Conservation (phyloP, 1,284 basidiomycete species). For the Microbotryum lychnidis-dioicae region DNA sequence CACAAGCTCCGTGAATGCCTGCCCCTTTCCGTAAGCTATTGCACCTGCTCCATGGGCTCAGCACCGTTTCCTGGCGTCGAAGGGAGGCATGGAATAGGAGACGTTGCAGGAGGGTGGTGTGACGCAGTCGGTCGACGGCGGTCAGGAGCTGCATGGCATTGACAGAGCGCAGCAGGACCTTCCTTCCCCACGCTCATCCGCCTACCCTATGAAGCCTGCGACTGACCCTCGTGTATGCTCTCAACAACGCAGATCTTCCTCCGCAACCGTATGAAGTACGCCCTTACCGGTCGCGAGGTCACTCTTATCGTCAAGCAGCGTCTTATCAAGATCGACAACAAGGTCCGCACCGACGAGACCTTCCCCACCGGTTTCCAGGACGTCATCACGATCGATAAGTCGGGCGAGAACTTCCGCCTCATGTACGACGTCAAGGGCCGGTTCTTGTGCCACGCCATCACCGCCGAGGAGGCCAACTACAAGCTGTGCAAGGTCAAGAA, state of each 20-base stretch:
- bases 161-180: neutral
- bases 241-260: constrained; percentile 74
- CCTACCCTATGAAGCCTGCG: neutral
- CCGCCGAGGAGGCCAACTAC: constrained; percentile 92
- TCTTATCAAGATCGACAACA: constrained; percentile 96
- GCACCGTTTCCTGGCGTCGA: neutral
- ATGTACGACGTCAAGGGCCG: constrained; percentile 99
- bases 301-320: constrained; percentile 91
- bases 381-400: constrained; percentile 95
- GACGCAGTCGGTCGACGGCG: neutral
- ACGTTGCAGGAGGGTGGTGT: neutral
- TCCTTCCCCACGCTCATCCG: neutral
- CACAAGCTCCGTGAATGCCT: constrained; percentile 99
- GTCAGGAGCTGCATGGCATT: neutral
- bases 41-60: neutral
- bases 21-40: constrained; percentile 41
- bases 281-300: constrained; percentile 92
- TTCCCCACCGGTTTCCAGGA: constrained; percentile 98
- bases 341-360: constrained; percentile 96
- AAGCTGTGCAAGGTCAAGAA: constrained; percentile 96
- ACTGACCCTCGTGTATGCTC: constrained; percentile 41
- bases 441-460: constrained; percentile 99
- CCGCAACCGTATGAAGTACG: constrained; percentile 98
- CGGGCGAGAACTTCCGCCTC: constrained; percentile 98
- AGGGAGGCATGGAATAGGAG: neutral